Percentiles rank a stretch among this genome's conserved stretches.
Conservation (phyloP, 306 rosid species). For the Rubus parviflorus region DNA sequence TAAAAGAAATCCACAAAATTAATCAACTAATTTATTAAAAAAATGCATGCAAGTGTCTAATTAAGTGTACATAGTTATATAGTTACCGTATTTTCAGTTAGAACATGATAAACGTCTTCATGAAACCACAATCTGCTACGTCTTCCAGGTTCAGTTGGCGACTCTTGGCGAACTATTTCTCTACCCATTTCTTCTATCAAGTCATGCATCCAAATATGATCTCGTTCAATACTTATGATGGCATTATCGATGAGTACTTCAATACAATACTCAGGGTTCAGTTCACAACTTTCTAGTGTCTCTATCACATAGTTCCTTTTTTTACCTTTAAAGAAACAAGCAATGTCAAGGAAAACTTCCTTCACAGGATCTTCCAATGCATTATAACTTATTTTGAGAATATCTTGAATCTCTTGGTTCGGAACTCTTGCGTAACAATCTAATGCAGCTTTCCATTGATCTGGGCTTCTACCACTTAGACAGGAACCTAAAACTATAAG, state of each 20-base stretch:
- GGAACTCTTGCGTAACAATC: not conserved
- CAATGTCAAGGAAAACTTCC: conserved; percentile 11
- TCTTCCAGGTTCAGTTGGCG: not conserved
- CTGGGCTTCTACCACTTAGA: not conserved
- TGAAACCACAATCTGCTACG: not conserved
- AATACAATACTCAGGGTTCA: not conserved
- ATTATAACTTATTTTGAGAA: not conserved
- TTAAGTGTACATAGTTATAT: no score
- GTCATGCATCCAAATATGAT: conserved; percentile 3
- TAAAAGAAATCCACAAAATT: not conserved
- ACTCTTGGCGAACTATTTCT: not conserved
- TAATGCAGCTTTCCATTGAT: not conserved
- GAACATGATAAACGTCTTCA: not conserved
- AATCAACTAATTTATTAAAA: not conserved
- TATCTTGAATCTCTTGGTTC: not conserved
- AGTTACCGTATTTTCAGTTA: conserved; percentile 17
- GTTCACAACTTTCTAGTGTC: not conserved
- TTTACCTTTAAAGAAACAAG: not conserved
- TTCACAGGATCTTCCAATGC: not conserved
- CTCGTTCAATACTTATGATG: not conserved
- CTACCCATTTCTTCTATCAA: conserved; percentile 2
- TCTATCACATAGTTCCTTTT: not conserved
- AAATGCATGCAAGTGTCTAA: not conserved
- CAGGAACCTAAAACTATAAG: not conserved
- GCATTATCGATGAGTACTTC: not conserved